Evolutionary conservation across 2,329 filamentous ascomycete genomes (phyloP).

Genomic region (Ophiostoma sp.): DNA sequence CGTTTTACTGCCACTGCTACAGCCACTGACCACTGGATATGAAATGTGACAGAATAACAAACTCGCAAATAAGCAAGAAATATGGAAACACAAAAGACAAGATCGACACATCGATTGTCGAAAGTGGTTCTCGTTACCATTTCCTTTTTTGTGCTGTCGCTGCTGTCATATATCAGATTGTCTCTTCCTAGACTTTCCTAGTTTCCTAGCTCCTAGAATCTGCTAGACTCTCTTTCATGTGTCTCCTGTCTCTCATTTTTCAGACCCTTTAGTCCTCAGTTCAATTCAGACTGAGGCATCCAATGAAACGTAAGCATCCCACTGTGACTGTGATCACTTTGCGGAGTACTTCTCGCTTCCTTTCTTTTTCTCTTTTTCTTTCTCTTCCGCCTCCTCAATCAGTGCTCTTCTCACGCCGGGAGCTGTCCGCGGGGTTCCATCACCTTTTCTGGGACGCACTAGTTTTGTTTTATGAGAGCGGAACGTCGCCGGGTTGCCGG

Average conservation of each 20-base stretch:
- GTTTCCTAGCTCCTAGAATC: no score
- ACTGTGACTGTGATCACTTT: slow-evolving; percentile 7
- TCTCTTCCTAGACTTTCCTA: no score
- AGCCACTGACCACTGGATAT: not conserved
- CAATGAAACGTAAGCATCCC: not conserved
- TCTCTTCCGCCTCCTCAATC: not conserved
- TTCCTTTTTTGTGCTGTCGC: not conserved
- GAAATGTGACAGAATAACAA: not conserved
- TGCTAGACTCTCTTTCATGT: not conserved
- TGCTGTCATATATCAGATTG: not conserved
- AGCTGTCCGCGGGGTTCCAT: slow-evolving; percentile 6
- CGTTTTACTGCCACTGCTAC: not conserved
- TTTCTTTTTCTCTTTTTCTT: not conserved
- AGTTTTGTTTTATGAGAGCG: not conserved
- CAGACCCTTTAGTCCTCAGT: not conserved
- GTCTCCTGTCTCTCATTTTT: not conserved
- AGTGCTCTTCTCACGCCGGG: not conserved
- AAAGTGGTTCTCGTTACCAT: slow-evolving; percentile 1
- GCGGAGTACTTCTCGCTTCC: not conserved
- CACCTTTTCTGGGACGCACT: not conserved
- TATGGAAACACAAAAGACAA: not conserved
- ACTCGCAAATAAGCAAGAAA: not conserved
- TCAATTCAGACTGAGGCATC: not conserved
- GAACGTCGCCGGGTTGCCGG: no score
- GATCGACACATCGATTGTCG: not conserved